phyloP scores from a whole-genome alignment of 805 yeast genomes.

The Cyberlindnera meyerae region DNA sequence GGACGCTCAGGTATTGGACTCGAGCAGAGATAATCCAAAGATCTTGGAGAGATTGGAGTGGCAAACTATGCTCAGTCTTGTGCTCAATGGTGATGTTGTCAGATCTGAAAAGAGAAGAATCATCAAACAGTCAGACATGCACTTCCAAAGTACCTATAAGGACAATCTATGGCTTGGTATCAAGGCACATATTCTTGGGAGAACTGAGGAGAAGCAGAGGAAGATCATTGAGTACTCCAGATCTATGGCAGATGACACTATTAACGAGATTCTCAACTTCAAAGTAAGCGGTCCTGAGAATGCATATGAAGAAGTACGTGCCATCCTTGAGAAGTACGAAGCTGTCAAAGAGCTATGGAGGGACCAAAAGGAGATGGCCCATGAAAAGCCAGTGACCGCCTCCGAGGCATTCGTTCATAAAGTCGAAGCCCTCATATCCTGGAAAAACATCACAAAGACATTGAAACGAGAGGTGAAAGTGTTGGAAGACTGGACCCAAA shows the following conservation, averaged over 20 bases:
- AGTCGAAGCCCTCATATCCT: constrained; percentile 74
- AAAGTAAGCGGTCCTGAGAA: constrained; percentile 43
- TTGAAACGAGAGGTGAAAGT: constrained; percentile 57
- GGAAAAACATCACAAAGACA: constrained; percentile 73
- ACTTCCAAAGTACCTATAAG: constrained; percentile 50
- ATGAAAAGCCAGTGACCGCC: constrained; percentile 69
- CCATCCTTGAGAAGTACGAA: constrained; percentile 55
- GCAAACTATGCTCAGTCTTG: constrained; percentile 91
- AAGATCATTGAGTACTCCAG: constrained; percentile 65
- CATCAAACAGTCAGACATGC: constrained; percentile 47
- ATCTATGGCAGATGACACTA: constrained; percentile 63
- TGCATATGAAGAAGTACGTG: constrained; percentile 48
- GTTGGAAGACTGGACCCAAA: constrained; percentile 78
- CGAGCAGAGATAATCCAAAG: constrained; percentile 27
- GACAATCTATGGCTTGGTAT: constrained; percentile 86
- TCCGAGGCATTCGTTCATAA: constrained; percentile 58
- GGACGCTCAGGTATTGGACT: constrained; percentile 18
- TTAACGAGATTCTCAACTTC: constrained; percentile 65
- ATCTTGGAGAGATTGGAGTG: constrained; percentile 83
- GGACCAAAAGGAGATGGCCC: constrained; percentile 68
- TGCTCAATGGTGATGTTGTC: constrained; percentile 92
- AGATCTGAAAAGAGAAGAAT: constrained; percentile 81
- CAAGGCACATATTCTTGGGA: constrained; percentile 72
- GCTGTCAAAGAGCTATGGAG: constrained; percentile 75
- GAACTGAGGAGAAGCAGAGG: constrained; percentile 75